phyloP scores from a whole-genome alignment of 1,284 basidiomycete genomes.

The Cryptococcus jaspeensis region DNA sequence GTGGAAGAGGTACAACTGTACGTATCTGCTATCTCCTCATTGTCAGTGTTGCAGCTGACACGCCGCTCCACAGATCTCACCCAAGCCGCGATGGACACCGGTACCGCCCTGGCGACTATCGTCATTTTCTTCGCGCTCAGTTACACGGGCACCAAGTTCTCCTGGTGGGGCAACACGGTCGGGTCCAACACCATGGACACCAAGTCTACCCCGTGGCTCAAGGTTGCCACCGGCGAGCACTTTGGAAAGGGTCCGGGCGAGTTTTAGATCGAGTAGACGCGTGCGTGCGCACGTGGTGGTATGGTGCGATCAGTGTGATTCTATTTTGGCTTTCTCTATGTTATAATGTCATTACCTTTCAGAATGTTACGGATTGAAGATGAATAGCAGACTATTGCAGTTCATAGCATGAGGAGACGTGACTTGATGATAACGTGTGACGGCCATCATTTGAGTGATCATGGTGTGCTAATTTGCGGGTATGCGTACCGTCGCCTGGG shows the following conservation, averaged over 20 bases:
- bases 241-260: constrained; percentile 28
- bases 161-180: constrained; percentile 31
- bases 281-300: neutral
- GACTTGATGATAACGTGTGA: too few species aligned
- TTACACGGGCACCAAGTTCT: constrained; percentile 28
- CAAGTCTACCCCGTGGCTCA: constrained; percentile 19
- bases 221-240: constrained; percentile 14
- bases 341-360: too few species aligned
- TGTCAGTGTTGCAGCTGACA: constrained; percentile 17
- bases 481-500: too few species aligned
- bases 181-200: constrained; percentile 20
- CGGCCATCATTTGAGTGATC: too few species aligned
- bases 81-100: constrained; percentile 45
- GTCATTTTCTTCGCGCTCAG: constrained; percentile 43
- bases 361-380: too few species aligned
- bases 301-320: neutral
- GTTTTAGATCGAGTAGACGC: constrained; percentile 16
- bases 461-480: too few species aligned
- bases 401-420: too few species aligned
- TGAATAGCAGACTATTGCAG: too few species aligned
- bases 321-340: too few species aligned
- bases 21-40: constrained; percentile 42
- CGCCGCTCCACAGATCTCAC: constrained; percentile 15
- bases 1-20: constrained; percentile 54
- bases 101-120: constrained; percentile 44